These are phyloP conservation scores for Incumbomyces lentus DNA, from an alignment of 2,329 filamentous ascomycete genomes.

Conservation along the genomic window DNA sequence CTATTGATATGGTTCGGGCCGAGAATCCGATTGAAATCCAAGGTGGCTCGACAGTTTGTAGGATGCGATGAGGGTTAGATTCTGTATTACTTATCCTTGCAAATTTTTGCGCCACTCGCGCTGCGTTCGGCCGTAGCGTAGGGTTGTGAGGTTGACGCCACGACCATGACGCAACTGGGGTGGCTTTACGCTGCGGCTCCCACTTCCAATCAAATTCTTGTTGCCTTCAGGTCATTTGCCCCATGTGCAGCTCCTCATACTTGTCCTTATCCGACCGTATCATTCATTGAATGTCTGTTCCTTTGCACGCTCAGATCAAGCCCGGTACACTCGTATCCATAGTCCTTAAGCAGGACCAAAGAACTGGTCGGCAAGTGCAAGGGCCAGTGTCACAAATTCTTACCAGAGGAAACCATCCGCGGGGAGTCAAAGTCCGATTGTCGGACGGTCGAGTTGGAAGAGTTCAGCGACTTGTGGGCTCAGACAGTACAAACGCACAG, in stretches of 20 bases:
- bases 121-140: too few species aligned
- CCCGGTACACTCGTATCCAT: slow-evolving; percentile 59
- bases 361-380: slow-evolving; percentile 58
- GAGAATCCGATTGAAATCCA: slow-evolving; percentile 62
- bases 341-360: slow-evolving; percentile 65
- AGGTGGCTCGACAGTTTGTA: slow-evolving; percentile 49
- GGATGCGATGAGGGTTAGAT: not conserved
- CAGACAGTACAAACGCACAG: not conserved
- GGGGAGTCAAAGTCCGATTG: slow-evolving; percentile 69
- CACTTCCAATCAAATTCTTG: too few species aligned
- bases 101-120: too few species aligned
- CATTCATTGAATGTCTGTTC: slow-evolving; percentile 16
- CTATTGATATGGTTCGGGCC: slow-evolving; percentile 69
- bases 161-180: too few species aligned
- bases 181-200: too few species aligned
- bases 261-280: not conserved
- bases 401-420: slow-evolving; percentile 62
- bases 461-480: slow-evolving; percentile 44
- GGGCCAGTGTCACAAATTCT: slow-evolving; percentile 58
- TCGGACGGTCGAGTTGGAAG: slow-evolving; percentile 61
- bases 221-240: too few species aligned
- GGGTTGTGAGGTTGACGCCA: too few species aligned
- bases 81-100: too few species aligned
- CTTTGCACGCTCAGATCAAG: slow-evolving; percentile 16
- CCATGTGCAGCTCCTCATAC: not conserved